These are phyloP conservation scores for Stachybotrys elegans DNA, from an alignment of 2,329 filamentous ascomycete species.

Conservation along the genomic window DNA sequence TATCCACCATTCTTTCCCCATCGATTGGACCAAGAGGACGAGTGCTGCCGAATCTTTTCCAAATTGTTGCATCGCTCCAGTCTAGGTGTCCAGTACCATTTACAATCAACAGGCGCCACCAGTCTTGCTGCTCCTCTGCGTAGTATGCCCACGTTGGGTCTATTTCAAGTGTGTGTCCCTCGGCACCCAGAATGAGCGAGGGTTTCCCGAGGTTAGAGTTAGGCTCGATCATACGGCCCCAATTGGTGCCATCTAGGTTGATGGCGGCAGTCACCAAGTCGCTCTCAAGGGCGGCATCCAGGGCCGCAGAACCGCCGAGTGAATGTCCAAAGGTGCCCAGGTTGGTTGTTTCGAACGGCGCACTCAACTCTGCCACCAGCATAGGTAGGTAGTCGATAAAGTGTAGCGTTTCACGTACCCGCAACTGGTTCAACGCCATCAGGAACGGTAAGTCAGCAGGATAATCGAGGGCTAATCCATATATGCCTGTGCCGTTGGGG, in stretches of 20 bases:
- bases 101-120: conserved; percentile 9
- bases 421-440: neutral
- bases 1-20: conserved; percentile 7
- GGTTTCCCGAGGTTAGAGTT: conserved; percentile 15
- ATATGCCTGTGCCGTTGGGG: conserved; percentile 19
- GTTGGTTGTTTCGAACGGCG: neutral
- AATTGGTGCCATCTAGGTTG: neutral
- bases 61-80: conserved; percentile 8
- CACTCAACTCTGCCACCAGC: neutral
- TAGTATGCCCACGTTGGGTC: conserved; percentile 8
- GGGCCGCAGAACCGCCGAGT: neutral
- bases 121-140: conserved; percentile 2
- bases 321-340: neutral
- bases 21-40: conserved; percentile 5
- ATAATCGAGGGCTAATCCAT: conserved; percentile 5
- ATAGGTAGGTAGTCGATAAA: neutral
- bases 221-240: conserved; percentile 4
- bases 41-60: conserved; percentile 9
- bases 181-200: conserved; percentile 14
- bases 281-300: neutral
- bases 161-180: conserved; percentile 9
- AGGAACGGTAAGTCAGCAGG: neutral
- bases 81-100: conserved; percentile 7
- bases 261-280: neutral
- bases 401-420: neutral